phyloP scores from a whole-genome alignment of 108 stramenopile genomes.

The Cyclotella sp. region DNA sequence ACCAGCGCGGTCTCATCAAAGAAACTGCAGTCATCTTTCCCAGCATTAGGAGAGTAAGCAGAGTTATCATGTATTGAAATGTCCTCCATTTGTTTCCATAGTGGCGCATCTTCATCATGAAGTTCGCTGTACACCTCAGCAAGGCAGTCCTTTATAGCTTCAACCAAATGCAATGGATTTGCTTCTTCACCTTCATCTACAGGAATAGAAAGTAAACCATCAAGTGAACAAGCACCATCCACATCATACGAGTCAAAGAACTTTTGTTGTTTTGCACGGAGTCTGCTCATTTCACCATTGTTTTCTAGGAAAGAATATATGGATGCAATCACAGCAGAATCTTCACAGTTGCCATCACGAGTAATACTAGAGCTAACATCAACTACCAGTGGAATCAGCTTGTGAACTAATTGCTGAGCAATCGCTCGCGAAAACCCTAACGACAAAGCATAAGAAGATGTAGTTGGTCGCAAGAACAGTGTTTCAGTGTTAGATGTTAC shows the following conservation, averaged over 20 bases:
- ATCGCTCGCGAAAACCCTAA: conserved; percentile 78
- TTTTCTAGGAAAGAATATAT: conserved; percentile 75
- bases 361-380: conserved; percentile 33
- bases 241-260: conserved; percentile 81
- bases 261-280: conserved; percentile 71
- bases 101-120: conserved; percentile 70
- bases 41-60: neutral
- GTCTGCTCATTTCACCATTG: conserved; percentile 80
- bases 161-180: conserved; percentile 70
- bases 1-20: conserved; percentile 40
- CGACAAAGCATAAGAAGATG: neutral
- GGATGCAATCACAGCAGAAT: conserved; percentile 46
- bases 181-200: conserved; percentile 88
- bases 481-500: no score
- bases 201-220: conserved; percentile 71
- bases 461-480: neutral
- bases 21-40: conserved; percentile 14
- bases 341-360: conserved; percentile 11
- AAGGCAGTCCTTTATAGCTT: conserved; percentile 74
- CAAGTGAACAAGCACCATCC: conserved; percentile 68
- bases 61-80: conserved; percentile 34
- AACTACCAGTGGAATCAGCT: conserved; percentile 71
- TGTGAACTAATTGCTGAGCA: conserved; percentile 78
- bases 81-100: conserved; percentile 80
- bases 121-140: conserved; percentile 74